Evolutionary conservation across 2,329 filamentous ascomycete genomes (phyloP), one percentile per base, ranked within the genome.

Genomic region (Fusarium cyanostomum): DNA sequence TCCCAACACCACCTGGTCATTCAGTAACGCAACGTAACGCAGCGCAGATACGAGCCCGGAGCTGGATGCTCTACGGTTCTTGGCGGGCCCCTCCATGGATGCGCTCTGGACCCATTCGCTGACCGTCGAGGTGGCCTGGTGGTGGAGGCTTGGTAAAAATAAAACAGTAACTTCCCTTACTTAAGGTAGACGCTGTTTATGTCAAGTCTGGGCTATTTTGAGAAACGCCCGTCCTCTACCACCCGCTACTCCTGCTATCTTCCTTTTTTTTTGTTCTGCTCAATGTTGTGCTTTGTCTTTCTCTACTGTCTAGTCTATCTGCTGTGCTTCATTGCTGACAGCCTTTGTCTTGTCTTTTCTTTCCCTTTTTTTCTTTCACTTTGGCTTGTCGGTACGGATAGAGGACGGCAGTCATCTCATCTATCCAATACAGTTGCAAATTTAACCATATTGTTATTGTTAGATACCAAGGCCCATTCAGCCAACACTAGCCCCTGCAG

Each of bases 141-240:
- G 30, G n/a, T n/a, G n/a, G n/a, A 44, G 18, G 21, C 21, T 48
- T 34, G 44, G 44, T 37, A 27, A 39, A 38, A 50, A 50, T 27
- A 27, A 49, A 16, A 39, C n/a, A n/a, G n/a, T n/a, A n/a, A n/a
- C n/a, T n/a, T n/a, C n/a, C n/a, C n/a, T n/a, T n/a, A n/a, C n/a
- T n/a, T n/a, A n/a, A n/a, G 27, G 11, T 12, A 24, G 37, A 8
- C 9, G 38, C 38, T 26, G 28, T 8, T 43, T n/a, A n/a, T n/a
- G n/a, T n/a, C n/a, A n/a, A 57, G 37, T 43, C 44, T 53, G 37
- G 21, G 31, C 62, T 66, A 66, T 66, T 66, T 66, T 66, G 33
- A 63, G 62, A 48, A 63, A 49, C 38, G 37, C 28, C 24, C 30
- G n/a, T 30, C 18, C 18, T 5, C 37, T 30, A 16, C 39, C 48